Evolutionary conservation across 768 basidiomycete species (phyloP), one percentile per base, ranked within the genome.

Genomic region (Lactarius vividus): DNA sequence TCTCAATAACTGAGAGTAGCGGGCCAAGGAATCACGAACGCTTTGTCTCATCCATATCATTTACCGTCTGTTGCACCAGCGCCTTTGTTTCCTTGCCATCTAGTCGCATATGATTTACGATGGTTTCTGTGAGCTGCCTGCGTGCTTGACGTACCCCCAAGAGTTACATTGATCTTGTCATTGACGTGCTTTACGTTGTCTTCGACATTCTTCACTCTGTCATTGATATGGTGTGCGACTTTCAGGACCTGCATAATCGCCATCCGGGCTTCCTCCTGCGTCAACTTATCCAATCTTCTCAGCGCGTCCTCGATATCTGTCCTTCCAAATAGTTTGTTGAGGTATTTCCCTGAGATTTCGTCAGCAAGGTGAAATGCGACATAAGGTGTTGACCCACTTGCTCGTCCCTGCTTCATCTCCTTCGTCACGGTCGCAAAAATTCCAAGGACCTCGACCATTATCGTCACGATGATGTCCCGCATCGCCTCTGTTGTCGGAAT

Each of bases 321-420:
- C 13, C 23, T 23, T 23, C 29, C 31, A 4, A 57, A 9, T 23
- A 57, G n/a, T 57, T 8, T 23, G 9, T 57, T 37, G 4, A 57
- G 20, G 18, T 39, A 49, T 13, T 13, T 49, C 46, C 23, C 46
- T 49, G 11, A 13, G 5, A 0, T 10, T 49, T 4, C 26, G 13
- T 49, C 11, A 26, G 46, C 11, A 4, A 49, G 8, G 46, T 4
- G n/a, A 4, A 26, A 49, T 10, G 23, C 7, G 9, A 23, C 23
- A 13, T 23, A 8, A 46, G 20, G 4, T 11, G 9, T 23, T 23
- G 46, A n/a, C 46, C 26, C 46, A 49, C 46, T 49, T 5, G 46
- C 46, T 49, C 46, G 46, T 46, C 46, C 46, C 46, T 49, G 46
- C 23, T 49, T 49, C n/a, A 49, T 49, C 46, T 49, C 46, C 23